A percentile compares a stretch with the other conserved stretches of the same genome.
phyloP scores from a whole-genome alignment of 768 basidiomycete species.

The Podaxis sp. region DNA sequence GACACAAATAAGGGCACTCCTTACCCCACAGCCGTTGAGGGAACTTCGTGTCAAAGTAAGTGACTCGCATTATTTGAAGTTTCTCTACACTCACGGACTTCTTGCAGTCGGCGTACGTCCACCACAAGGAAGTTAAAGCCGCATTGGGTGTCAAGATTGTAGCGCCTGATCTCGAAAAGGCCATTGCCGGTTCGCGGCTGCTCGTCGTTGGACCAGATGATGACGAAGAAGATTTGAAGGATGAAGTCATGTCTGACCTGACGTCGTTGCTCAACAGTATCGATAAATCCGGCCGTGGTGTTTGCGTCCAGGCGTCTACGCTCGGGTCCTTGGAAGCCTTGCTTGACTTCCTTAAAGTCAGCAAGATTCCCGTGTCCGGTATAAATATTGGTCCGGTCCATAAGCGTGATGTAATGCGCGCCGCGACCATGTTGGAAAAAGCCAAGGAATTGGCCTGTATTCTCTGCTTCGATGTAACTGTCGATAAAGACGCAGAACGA shows the following conservation, averaged over 20 bases:
- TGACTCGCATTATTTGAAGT: constrained; percentile 3
- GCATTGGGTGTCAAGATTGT: constrained; percentile 94
- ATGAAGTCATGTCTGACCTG: constrained; percentile 96
- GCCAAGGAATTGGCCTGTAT: constrained; percentile 94
- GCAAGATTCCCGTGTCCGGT: constrained; percentile 96
- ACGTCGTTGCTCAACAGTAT: constrained; percentile 84
- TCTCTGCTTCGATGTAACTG: constrained; percentile 92
- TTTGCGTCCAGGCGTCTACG: constrained; percentile 96
- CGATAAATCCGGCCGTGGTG: constrained; percentile 93
- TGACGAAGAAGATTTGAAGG: constrained; percentile 91
- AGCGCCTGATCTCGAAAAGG: constrained; percentile 94
- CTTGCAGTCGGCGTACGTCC: constrained; percentile 85
- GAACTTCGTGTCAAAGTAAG: constrained; percentile 92
- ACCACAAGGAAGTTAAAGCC: constrained; percentile 96
- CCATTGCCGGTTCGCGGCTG: constrained; percentile 93
- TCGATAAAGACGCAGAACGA: constrained; percentile 91
- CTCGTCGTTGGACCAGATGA: constrained; percentile 93
- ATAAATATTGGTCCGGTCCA: constrained; percentile 98
- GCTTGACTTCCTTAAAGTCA: constrained; percentile 88
- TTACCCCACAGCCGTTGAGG: constrained; percentile 94
- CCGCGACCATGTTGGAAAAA: constrained; percentile 91
- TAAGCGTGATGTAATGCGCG: constrained; percentile 91
- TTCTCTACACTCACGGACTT: constrained; percentile 12
- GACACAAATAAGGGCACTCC: constrained; percentile 87
- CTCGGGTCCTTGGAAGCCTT: constrained; percentile 96